These are phyloP conservation scores for Tubosaeta brunneosetosa DNA, from an alignment of 768 basidiomycete genomes.

Conservation along the genomic window DNA sequence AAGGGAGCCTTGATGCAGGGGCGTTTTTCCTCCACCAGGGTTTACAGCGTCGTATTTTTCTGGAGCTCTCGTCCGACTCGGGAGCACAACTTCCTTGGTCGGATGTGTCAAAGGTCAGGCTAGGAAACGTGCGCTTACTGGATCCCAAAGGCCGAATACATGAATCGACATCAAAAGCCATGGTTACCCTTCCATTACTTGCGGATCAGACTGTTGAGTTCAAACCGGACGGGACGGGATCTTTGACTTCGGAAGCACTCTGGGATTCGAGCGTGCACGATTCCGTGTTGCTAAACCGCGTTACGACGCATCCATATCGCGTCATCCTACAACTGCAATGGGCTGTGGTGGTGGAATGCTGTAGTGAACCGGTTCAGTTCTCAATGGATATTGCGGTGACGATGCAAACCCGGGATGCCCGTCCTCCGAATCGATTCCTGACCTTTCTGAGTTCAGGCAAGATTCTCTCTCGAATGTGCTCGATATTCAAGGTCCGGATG, in stretches of 20 bases:
- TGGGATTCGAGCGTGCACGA: conserved; percentile 96
- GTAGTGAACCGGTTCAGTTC: conserved; percentile 84
- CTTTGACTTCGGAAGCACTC: conserved; percentile 61
- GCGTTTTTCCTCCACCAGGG: conserved; percentile 91
- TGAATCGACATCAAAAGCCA: conserved; percentile 66
- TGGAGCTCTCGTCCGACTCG: conserved; percentile 82
- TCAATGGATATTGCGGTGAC: conserved; percentile 80
- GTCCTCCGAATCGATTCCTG: conserved; percentile 73
- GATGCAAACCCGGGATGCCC: conserved; percentile 80
- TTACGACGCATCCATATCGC: conserved; percentile 73
- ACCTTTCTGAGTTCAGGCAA: conserved; percentile 75
- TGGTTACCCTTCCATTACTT: conserved; percentile 69
- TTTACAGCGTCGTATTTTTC: conserved; percentile 73
- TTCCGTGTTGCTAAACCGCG: conserved; percentile 78
- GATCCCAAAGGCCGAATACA: conserved; percentile 80
- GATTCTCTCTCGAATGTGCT: conserved; percentile 71
- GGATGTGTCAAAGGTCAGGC: conserved; percentile 65
- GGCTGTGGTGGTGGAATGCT: conserved; percentile 77
- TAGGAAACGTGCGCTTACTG: conserved; percentile 82
- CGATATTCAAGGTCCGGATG: conserved; percentile 78
- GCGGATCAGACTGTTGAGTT: conserved; percentile 72
- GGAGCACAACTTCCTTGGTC: conserved; percentile 88
- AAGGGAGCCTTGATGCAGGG: conserved; percentile 72
- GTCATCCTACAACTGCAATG: conserved; percentile 75
- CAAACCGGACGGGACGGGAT: conserved; percentile 78